Evolutionary conservation across 2,329 filamentous ascomycete genomes (phyloP).

Genomic region (Thelonectria blattea): DNA sequence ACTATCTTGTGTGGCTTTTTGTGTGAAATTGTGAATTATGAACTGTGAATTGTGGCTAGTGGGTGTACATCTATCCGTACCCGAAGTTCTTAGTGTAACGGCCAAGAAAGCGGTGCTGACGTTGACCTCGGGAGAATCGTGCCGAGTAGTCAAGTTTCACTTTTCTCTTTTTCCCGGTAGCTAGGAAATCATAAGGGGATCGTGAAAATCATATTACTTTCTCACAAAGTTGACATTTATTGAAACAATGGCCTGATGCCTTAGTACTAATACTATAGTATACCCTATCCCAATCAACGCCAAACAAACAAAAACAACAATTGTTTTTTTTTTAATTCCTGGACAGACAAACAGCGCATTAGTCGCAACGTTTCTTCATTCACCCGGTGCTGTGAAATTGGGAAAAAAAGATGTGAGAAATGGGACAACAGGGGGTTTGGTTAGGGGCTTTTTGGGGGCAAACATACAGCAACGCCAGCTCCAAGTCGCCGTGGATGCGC

Average conservation of each 20-base stretch:
- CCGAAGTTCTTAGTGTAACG: no score
- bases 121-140: not conserved
- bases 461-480: constrained; percentile 71
- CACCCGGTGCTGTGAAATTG: constrained; percentile 36
- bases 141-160: not conserved
- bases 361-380: constrained; percentile 6
- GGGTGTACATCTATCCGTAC: no score
- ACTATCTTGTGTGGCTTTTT: no score
- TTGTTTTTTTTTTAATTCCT: constrained; percentile 39
- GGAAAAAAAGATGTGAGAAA: constrained; percentile 39
- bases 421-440: constrained; percentile 14
- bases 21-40: no score
- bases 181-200: no score
- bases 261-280: not conserved
- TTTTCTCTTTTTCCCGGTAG: no score
- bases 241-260: no score
- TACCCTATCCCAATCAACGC: not conserved
- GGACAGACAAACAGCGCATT: constrained; percentile 24
- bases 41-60: no score
- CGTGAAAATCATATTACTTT: no score
- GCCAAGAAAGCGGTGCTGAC: no score
- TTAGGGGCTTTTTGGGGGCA: no score
- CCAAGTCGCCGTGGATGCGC: constrained; percentile 83
- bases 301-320: constrained; percentile 17
- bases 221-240: no score